phyloP scores from a whole-genome alignment of 139 green algal species.

The Volvox africanus region DNA sequence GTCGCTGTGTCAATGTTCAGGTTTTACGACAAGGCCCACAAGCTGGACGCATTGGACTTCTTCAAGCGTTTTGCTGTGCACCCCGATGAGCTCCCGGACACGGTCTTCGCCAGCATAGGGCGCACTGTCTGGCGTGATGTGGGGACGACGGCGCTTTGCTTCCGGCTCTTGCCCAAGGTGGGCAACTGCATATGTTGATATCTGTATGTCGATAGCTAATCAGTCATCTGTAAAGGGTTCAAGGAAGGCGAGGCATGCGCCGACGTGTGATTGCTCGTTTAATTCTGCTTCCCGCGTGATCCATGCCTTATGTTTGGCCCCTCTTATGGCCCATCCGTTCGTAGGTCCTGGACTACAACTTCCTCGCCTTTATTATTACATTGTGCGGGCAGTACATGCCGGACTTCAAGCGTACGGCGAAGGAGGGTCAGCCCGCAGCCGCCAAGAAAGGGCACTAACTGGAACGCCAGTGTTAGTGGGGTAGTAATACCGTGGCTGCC shows the following conservation, averaged over 20 bases:
- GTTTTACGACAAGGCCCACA: constrained; percentile 86
- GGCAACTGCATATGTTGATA: background rate
- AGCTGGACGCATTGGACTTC: constrained; percentile 90
- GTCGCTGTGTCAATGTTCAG: constrained; percentile 39
- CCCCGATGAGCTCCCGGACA: constrained; percentile 90
- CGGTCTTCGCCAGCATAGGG: constrained; percentile 81
- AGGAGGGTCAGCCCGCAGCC: background rate
- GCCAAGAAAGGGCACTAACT: constrained; percentile 38
- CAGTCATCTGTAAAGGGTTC: no score
- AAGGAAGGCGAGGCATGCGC: no score
- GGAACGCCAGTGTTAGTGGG: no score
- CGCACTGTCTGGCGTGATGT: constrained; percentile 91
- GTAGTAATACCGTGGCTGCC: no score
- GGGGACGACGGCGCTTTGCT: constrained; percentile 83
- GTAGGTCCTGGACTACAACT: constrained; percentile 88
- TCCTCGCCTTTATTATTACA: constrained; percentile 77
- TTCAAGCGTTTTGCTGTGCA: constrained; percentile 92
- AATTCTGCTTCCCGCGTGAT: no score
- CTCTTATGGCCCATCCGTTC: no score
- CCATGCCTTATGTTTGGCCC: no score
- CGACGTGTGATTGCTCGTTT: no score
- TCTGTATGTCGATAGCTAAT: no score
- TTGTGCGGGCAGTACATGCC: constrained; percentile 75
- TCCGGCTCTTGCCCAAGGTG: constrained; percentile 91
- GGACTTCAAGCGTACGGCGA: constrained; percentile 75